Conservation (phyloP, 2,329 filamentous ascomycete genomes). For the Rutstroemia sydowiana region DNA sequence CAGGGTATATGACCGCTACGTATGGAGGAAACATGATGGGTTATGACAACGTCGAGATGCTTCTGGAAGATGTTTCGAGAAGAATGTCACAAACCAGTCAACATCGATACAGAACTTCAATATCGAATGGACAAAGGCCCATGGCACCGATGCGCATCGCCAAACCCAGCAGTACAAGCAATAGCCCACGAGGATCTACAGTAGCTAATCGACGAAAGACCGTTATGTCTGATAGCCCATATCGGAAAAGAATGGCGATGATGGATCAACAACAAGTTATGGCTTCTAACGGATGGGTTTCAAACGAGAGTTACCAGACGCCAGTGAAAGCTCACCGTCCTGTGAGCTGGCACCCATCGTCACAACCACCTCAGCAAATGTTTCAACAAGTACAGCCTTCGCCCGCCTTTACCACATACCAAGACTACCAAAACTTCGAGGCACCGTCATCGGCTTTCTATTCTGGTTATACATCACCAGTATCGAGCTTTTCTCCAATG, state of each 20-base stretch:
- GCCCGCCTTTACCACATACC: constrained; percentile 33
- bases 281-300: constrained; percentile 38
- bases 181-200: constrained; percentile 53
- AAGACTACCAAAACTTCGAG: constrained; percentile 19
- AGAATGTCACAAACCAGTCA: constrained; percentile 43
- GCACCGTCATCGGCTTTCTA: constrained; percentile 42
- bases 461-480: constrained; percentile 52
- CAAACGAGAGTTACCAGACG: constrained; percentile 28
- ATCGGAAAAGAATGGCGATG: constrained; percentile 22
- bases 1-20: constrained; percentile 12
- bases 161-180: constrained; percentile 62
- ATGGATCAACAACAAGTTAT: constrained; percentile 37
- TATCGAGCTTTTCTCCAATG: constrained; percentile 46
- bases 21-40: constrained; percentile 21
- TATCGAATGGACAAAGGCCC: constrained; percentile 43
- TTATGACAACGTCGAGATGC: constrained; percentile 36
- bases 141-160: constrained; percentile 49
- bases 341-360: constrained; percentile 69
- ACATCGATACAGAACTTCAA: constrained; percentile 39
- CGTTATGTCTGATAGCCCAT: constrained; percentile 41
- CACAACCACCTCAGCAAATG: constrained; percentile 35
- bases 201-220: constrained; percentile 48
- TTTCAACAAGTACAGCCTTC: constrained; percentile 31
- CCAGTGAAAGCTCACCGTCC: constrained; percentile 43
- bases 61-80: constrained; percentile 44